Percentiles rank a stretch among this genome's conserved stretches.
Evolutionary conservation across 352 stramenopile genomes (phyloP).

Genomic region (Phytophthora fragariaefolia): DNA sequence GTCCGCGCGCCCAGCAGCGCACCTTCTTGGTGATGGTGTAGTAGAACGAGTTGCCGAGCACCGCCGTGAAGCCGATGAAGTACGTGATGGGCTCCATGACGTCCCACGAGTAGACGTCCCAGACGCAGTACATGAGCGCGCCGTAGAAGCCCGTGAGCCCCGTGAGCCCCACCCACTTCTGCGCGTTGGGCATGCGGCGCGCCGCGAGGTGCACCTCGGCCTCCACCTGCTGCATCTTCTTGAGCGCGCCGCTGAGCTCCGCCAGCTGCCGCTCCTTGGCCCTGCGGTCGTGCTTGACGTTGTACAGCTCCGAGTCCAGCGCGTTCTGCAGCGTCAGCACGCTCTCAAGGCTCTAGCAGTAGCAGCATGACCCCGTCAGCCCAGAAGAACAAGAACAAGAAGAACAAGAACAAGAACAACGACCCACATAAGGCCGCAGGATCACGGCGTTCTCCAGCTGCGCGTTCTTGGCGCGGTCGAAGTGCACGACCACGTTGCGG

Average conservation of each 20-base stretch:
- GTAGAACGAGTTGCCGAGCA: conserved; percentile 85
- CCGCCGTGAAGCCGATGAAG: conserved; percentile 89
- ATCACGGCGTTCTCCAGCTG: conserved; percentile 77
- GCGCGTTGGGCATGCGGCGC: conserved; percentile 62
- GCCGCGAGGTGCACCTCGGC: conserved; percentile 52
- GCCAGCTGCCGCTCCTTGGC: conserved; percentile 58
- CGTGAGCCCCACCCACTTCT: conserved; percentile 75
- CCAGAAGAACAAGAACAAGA: too few species aligned
- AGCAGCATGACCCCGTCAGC: neutral
- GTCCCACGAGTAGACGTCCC: conserved; percentile 90
- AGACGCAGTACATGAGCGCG: conserved; percentile 81
- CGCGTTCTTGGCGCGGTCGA: conserved; percentile 68
- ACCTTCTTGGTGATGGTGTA: conserved; percentile 80
- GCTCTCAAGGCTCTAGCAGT: conserved; percentile 72
- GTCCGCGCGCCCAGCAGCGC: neutral
- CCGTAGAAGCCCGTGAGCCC: conserved; percentile 76
- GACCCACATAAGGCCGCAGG: conserved; percentile 69
- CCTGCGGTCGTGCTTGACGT: conserved; percentile 70
- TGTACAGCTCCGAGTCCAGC: conserved; percentile 81
- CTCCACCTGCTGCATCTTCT: conserved; percentile 59
- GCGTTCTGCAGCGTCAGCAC: conserved; percentile 69
- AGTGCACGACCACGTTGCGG: conserved; percentile 78
- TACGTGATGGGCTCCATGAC: conserved; percentile 92
- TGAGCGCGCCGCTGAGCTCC: conserved; percentile 52
- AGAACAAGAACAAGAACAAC: neutral